Evolutionary conservation across 1,139 yeast genomes (phyloP).

Genomic region (Magnusiomyces paraingens): DNA sequence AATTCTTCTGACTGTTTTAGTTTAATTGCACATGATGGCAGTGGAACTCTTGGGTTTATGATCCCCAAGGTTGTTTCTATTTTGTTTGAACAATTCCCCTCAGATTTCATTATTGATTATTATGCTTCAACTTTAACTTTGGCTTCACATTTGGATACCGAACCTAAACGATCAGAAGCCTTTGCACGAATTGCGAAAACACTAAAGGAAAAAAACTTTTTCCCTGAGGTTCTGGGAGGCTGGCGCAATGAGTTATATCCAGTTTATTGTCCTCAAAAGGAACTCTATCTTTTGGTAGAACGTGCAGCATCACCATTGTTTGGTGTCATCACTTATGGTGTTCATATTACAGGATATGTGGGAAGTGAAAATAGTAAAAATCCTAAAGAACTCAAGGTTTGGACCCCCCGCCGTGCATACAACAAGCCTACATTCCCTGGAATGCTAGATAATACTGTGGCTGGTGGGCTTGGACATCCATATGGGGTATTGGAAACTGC

Average conservation of each 20-base stretch:
- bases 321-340: conserved; percentile 88
- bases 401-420: conserved; percentile 79
- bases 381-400: conserved; percentile 43
- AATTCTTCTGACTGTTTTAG: no score
- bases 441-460: conserved; percentile 87
- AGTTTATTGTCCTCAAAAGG: conserved; percentile 50
- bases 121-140: no score
- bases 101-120: no score
- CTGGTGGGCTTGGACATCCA: conserved; percentile 90
- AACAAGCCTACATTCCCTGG: conserved; percentile 85
- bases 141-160: conserved; percentile 34
- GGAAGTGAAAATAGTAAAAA: conserved; percentile 32
- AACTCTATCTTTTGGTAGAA: conserved; percentile 64
- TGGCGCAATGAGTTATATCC: conserved; percentile 87
- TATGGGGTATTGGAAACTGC: conserved; percentile 69
- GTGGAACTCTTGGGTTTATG: no score
- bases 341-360: conserved; percentile 75
- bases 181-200: conserved; percentile 41
- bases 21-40: no score
- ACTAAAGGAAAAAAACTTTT: conserved; percentile 39
- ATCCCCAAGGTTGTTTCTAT: no score
- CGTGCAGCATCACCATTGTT: conserved; percentile 73
- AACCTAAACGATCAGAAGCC: conserved; percentile 43
- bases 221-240: conserved; percentile 47
- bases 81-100: no score